A percentile compares a stretch with the other conserved stretches of the same genome.
phyloP scores from a whole-genome alignment of 2,329 filamentous ascomycete species.

The Periconia sp. region DNA sequence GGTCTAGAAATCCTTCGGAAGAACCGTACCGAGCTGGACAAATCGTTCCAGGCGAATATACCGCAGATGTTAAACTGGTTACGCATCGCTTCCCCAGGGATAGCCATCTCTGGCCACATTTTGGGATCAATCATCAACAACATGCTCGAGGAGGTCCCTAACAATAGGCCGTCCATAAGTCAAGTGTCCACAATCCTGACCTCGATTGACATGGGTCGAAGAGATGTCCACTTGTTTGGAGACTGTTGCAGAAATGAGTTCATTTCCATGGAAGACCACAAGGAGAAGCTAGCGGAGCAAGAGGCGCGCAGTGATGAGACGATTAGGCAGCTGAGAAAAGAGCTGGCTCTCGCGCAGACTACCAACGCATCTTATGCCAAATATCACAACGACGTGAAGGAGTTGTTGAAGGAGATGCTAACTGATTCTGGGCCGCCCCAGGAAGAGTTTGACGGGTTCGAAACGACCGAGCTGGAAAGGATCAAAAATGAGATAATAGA shows the following conservation, averaged over 20 bases:
- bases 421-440: too few species aligned
- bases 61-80: neutral
- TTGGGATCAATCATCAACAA: neutral
- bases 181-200: neutral
- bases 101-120: neutral
- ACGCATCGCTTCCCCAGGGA: too few species aligned
- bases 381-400: too few species aligned
- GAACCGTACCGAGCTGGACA: neutral
- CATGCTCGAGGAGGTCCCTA: slow-evolving; percentile 2
- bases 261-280: slow-evolving; percentile 1
- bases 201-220: neutral
- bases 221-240: neutral
- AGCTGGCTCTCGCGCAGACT: too few species aligned
- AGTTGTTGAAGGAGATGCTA: too few species aligned
- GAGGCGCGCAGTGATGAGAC: neutral
- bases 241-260: slow-evolving; percentile 1
- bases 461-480: too few species aligned
- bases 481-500: neutral
- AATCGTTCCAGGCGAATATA: slow-evolving; percentile 7
- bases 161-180: neutral
- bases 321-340: too few species aligned
- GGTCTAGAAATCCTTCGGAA: neutral
- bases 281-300: neutral
- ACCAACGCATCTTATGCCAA: too few species aligned
- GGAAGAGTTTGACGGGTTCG: too few species aligned